phyloP scores from a whole-genome alignment of 2,329 filamentous ascomycete genomes.

The Sporothrix brasiliensis region DNA sequence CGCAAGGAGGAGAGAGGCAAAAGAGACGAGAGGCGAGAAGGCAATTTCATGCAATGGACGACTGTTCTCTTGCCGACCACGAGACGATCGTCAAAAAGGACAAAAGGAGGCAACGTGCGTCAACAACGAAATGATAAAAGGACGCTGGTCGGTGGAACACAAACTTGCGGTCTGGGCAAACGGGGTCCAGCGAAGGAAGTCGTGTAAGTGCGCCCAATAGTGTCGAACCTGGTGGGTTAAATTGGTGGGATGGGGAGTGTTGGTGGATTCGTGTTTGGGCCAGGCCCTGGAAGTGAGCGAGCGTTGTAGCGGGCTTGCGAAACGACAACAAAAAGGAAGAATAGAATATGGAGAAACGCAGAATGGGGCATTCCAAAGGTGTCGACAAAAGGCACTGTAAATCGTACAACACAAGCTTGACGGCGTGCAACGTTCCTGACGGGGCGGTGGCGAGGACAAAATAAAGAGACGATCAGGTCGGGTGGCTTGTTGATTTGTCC shows the following conservation, averaged over 20 bases:
- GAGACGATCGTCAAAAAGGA: conserved; percentile 8
- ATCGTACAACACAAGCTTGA: background rate
- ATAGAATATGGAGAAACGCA: conserved; percentile 10
- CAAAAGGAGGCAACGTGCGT: background rate
- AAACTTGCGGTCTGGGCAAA: conserved; percentile 28
- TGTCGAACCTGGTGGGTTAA: conserved; percentile 5
- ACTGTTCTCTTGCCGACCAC: conserved; percentile 21
- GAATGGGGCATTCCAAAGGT: background rate
- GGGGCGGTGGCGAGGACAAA: background rate
- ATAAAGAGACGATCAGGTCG: background rate
- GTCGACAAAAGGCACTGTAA: background rate
- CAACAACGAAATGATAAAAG: conserved; percentile 13
- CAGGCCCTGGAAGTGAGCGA: conserved; percentile 20
- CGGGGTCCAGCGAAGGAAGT: conserved; percentile 12
- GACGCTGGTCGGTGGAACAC: background rate
- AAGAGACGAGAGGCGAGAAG: conserved; percentile 2
- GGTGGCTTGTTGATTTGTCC: background rate
- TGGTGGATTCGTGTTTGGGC: conserved; percentile 9
- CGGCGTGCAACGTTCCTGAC: background rate
- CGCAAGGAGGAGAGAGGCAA: background rate
- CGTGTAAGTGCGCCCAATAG: conserved; percentile 30
- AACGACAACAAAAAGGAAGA: conserved; percentile 1
- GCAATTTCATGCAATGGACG: conserved; percentile 18
- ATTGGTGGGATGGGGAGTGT: background rate
- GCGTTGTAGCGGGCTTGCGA: conserved; percentile 16